Percentiles rank a stretch among this genome's conserved stretches.
Conservation (phyloP, 140 eudicot species). For the Cichorium intybus region DNA sequence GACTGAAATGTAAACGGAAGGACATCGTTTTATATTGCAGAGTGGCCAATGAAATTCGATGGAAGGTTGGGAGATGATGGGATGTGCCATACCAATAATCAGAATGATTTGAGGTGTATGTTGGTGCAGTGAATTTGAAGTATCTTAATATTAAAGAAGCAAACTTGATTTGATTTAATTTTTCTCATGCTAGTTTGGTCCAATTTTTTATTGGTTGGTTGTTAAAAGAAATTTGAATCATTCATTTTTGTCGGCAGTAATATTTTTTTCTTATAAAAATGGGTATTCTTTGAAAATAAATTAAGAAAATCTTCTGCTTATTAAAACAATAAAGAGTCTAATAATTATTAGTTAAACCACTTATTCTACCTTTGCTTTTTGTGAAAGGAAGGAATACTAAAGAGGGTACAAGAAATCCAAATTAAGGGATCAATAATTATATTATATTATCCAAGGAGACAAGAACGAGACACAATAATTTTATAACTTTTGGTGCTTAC, state of each 20-base stretch:
- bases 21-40: no score
- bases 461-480: constrained; percentile 46
- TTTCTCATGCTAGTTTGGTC: not conserved
- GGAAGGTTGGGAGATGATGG: no score
- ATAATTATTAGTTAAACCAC: not conserved
- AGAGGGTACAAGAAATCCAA: constrained; percentile 40
- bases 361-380: constrained; percentile 27
- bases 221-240: not conserved
- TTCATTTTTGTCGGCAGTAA: not conserved
- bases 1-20: no score
- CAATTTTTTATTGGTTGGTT: not conserved
- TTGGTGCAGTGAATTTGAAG: no score
- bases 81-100: no score
- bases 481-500: constrained; percentile 25
- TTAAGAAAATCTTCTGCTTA: not conserved
- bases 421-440: constrained; percentile 24
- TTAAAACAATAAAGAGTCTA: not conserved
- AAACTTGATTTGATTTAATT: not conserved
- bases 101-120: no score
- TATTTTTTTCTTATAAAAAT: not conserved
- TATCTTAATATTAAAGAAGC: no score
- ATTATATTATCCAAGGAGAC: constrained; percentile 30
- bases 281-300: not conserved
- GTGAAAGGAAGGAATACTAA: constrained; percentile 20
- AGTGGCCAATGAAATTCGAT: no score